Percentiles rank a stretch among this genome's conserved stretches.
phyloP scores from a whole-genome alignment of 257 asterid genomes.

The Solanum okadae region DNA sequence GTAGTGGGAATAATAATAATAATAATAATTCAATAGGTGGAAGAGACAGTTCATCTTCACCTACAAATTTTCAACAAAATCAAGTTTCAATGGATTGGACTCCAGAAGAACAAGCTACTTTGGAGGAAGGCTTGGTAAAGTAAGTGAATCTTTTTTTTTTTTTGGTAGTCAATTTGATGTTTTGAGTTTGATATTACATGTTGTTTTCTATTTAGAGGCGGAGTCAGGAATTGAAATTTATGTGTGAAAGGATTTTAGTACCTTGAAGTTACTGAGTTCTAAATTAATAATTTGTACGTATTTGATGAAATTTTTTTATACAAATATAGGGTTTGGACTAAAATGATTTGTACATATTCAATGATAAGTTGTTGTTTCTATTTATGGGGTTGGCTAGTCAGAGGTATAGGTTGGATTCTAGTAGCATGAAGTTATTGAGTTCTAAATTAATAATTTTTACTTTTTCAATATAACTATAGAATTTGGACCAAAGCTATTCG shows the following conservation, averaged over 20 bases:
- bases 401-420: background rate
- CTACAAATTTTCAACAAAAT: slow-evolving; percentile 61
- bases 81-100: slow-evolving; percentile 90
- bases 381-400: background rate
- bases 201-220: background rate
- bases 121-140: slow-evolving; percentile 66
- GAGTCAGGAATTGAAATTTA: background rate
- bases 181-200: background rate
- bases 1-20: background rate
- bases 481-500: background rate
- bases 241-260: background rate
- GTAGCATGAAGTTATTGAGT: background rate
- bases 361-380: background rate
- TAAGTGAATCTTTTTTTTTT: slow-evolving; percentile 12
- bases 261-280: background rate
- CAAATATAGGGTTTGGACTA: background rate
- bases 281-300: background rate
- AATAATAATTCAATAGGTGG: background rate
- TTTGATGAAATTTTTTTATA: background rate
- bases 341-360: background rate
- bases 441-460: background rate
- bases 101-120: slow-evolving; percentile 55
- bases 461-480: background rate
- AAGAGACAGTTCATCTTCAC: background rate
- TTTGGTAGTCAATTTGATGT: background rate